A percentile compares a stretch with the other conserved stretches of the same genome.
Evolutionary conservation across 2,329 filamentous ascomycete genomes (phyloP).

Genomic region (Exophiala aquamarina): DNA sequence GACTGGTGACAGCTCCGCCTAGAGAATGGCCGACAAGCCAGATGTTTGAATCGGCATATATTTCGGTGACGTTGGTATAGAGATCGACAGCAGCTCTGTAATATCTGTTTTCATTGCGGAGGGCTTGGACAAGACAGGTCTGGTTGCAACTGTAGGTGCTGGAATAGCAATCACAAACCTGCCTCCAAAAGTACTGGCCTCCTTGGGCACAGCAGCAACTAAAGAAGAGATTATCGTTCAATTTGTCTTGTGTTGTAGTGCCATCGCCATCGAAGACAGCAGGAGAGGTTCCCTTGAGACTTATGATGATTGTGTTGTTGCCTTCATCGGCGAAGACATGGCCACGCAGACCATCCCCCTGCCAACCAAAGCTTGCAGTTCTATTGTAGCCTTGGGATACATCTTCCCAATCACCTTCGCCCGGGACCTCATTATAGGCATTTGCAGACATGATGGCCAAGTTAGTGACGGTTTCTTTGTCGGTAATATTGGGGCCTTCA

Average conservation of each 20-base stretch:
- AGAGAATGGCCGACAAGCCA: slow-evolving; percentile 94
- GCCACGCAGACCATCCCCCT: slow-evolving; percentile 81
- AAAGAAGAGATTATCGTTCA: slow-evolving; percentile 97
- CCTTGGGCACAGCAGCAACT: slow-evolving; percentile 97
- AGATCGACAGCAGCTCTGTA: slow-evolving; percentile 86
- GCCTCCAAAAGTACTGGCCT: slow-evolving; percentile 83
- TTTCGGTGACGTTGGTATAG: slow-evolving; percentile 85
- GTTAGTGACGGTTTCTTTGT: slow-evolving; percentile 79
- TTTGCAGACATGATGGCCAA: slow-evolving; percentile 87
- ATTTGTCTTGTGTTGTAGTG: slow-evolving; percentile 94
- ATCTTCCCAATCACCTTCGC: slow-evolving; percentile 77
- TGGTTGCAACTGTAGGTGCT: slow-evolving; percentile 87
- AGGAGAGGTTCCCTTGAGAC: slow-evolving; percentile 84
- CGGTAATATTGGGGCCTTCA: slow-evolving; percentile 74
- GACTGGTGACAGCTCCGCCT: slow-evolving; percentile 82
- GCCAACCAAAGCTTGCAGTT: slow-evolving; percentile 89
- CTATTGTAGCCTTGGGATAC: slow-evolving; percentile 79
- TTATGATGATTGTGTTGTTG: slow-evolving; percentile 87
- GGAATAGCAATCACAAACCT: slow-evolving; percentile 90
- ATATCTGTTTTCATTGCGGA: slow-evolving; percentile 83
- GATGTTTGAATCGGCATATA: slow-evolving; percentile 80
- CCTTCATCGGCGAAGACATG: slow-evolving; percentile 87
- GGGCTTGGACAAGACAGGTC: slow-evolving; percentile 75
- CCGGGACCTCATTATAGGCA: slow-evolving; percentile 76
- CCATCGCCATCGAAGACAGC: slow-evolving; percentile 96